Percentiles rank a stretch among this genome's conserved stretches.
These are phyloP conservation scores for Aspergillus kassunensis DNA, from an alignment of 495 filamentous ascomycete genomes.

Conservation along the genomic window DNA sequence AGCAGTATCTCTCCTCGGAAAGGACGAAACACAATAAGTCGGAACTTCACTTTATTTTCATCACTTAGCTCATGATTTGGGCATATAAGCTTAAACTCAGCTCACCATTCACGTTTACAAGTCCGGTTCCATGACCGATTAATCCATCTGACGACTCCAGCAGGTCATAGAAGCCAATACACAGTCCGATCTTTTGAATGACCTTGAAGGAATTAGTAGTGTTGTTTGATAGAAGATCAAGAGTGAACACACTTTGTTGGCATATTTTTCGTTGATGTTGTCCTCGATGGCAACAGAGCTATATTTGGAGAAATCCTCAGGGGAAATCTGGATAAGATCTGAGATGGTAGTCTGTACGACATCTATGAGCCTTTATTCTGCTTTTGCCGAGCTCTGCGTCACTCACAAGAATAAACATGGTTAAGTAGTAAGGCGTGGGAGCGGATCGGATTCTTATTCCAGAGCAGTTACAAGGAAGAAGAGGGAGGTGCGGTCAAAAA, in stretches of 20 bases:
- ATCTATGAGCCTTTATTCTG: slow-evolving; percentile 14
- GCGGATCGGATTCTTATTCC: slow-evolving; percentile 4
- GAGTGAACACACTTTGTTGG: slow-evolving; percentile 65
- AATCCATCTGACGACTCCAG: slow-evolving; percentile 82
- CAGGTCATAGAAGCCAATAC: slow-evolving; percentile 86
- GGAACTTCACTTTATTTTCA: slow-evolving; percentile 68
- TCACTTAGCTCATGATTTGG: neutral
- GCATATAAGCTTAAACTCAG: neutral
- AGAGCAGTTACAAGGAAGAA: slow-evolving; percentile 2
- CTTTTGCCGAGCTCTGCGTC: neutral
- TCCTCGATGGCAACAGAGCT: slow-evolving; percentile 81
- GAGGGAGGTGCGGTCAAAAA: neutral
- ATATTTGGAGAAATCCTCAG: slow-evolving; percentile 76
- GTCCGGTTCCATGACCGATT: slow-evolving; percentile 83
- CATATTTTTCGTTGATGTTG: slow-evolving; percentile 91
- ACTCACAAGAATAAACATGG: slow-evolving; percentile 56
- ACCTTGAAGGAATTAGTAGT: slow-evolving; percentile 34
- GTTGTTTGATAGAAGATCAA: neutral
- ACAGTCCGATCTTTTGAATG: slow-evolving; percentile 80
- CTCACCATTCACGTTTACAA: slow-evolving; percentile 87
- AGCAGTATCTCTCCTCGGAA: slow-evolving; percentile 88
- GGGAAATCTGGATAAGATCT: slow-evolving; percentile 87
- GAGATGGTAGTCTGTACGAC: slow-evolving; percentile 61
- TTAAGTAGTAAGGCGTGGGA: slow-evolving; percentile 4
- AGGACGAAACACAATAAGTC: slow-evolving; percentile 87